These are phyloP conservation scores for Aegle marmelos DNA, from an alignment of 345 rosid species.

Conservation along the genomic window DNA sequence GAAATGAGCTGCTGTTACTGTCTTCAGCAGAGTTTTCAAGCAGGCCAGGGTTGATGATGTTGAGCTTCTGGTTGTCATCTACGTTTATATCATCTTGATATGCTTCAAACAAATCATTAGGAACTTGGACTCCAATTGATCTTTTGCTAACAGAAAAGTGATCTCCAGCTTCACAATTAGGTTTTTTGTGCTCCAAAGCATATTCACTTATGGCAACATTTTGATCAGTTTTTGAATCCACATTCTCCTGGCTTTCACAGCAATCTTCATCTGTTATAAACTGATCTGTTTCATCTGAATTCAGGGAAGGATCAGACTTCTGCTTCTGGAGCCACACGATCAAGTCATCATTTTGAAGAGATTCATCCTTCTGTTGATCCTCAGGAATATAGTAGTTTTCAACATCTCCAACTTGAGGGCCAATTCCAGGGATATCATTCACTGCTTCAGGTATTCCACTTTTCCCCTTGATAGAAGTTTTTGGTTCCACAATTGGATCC, in stretches of 20 bases:
- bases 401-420: conserved; percentile 12
- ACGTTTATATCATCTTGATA: conserved; percentile 1
- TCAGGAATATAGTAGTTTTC: conserved; percentile 15
- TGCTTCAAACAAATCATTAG: conserved; percentile 11
- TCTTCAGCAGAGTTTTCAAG: conserved; percentile 6
- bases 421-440: conserved; percentile 5
- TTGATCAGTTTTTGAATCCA: conserved; percentile 17
- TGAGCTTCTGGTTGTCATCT: conserved; percentile 8
- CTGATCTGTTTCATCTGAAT: neutral
- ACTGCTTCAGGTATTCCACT: conserved; percentile 10
- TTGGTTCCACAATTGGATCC: conserved; percentile 5
- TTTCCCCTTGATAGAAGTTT: conserved; percentile 16
- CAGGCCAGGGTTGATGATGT: neutral
- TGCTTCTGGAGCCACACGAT: conserved; percentile 2
- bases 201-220: neutral
- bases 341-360: conserved; percentile 5
- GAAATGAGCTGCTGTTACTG: neutral
- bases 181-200: conserved; percentile 3
- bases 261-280: conserved; percentile 8
- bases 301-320: conserved; percentile 3
- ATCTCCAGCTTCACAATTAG: conserved; percentile 12
- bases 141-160: neutral
- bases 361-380: conserved; percentile 1
- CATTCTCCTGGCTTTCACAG: neutral
- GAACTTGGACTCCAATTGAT: conserved; percentile 17